These are phyloP conservation scores for Xylariaceae sp. DNA, from an alignment of 2,329 filamentous ascomycete genomes.

Conservation along the genomic window DNA sequence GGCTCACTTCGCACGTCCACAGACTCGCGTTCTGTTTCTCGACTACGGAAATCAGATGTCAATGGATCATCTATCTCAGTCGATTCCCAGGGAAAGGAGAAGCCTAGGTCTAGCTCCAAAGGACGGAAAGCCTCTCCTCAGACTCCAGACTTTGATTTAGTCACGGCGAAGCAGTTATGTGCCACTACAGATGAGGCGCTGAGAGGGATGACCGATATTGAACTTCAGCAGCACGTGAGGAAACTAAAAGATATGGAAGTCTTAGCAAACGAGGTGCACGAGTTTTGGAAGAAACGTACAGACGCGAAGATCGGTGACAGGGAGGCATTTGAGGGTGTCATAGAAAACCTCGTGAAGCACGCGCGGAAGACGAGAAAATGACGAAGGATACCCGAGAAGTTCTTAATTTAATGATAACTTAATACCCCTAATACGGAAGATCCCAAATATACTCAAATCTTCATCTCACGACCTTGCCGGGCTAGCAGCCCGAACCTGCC, in stretches of 20 bases:
- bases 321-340: constrained; percentile 93
- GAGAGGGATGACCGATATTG: constrained; percentile 76
- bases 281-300: constrained; percentile 86
- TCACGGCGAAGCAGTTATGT: constrained; percentile 78
- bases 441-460: background rate
- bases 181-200: constrained; percentile 85
- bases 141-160: constrained; percentile 79
- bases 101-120: constrained; percentile 46
- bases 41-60: constrained; percentile 53
- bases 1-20: constrained; percentile 62
- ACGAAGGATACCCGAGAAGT: constrained; percentile 47
- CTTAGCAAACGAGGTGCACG: constrained; percentile 77
- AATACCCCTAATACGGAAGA: constrained; percentile 6
- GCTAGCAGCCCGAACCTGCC: too few species aligned
- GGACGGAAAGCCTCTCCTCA: constrained; percentile 66
- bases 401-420: constrained; percentile 19
- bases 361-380: constrained; percentile 83
- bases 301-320: constrained; percentile 90
- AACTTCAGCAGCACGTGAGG: constrained; percentile 74
- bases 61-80: constrained; percentile 66
- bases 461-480: background rate
- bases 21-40: constrained; percentile 58
- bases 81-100: constrained; percentile 63
- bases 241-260: constrained; percentile 72
- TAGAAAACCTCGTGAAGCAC: constrained; percentile 94